Percentiles rank a stretch among this genome's conserved stretches.
These are phyloP conservation scores for Neoarthrinium moseri DNA, from an alignment of 2,329 filamentous ascomycete genomes.

Conservation along the genomic window DNA sequence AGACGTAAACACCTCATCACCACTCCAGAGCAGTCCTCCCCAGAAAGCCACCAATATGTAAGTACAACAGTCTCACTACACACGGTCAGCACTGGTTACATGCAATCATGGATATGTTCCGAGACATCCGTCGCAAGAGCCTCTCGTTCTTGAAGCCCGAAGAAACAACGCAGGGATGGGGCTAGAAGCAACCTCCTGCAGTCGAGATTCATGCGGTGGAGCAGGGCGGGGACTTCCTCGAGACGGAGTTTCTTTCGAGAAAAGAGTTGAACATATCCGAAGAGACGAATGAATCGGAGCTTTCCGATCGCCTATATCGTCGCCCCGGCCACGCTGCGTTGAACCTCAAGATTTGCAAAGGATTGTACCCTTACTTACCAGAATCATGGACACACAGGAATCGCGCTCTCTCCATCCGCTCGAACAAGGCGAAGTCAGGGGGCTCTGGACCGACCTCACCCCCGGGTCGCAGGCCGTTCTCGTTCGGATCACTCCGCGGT, in stretches of 20 bases:
- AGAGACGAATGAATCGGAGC: not conserved
- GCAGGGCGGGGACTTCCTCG: too few relatives aligned
- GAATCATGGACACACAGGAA: constrained; percentile 49
- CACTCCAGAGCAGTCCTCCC: too few relatives aligned
- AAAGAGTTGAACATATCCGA: too few relatives aligned
- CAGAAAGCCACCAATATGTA: not conserved
- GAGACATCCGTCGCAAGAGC: not conserved
- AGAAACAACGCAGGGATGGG: too few relatives aligned
- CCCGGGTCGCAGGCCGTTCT: constrained; percentile 68
- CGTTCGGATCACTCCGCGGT: constrained; percentile 81
- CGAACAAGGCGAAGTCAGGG: constrained; percentile 61
- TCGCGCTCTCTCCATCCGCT: constrained; percentile 72
- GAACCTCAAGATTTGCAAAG: not conserved
- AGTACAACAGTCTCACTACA: not conserved
- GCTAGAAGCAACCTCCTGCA: too few relatives aligned
- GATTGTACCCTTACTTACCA: constrained; percentile 4
- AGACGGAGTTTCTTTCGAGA: too few relatives aligned
- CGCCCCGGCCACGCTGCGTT: not conserved
- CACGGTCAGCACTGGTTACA: not conserved
- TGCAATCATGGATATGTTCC: not conserved
- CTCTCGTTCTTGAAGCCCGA: not conserved
- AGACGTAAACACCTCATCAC: too few relatives aligned
- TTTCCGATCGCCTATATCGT: not conserved
- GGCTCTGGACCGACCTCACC: constrained; percentile 18
- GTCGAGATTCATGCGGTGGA: too few relatives aligned